Base-by-base conservation (phyloP, 345 rosid species). In the Eucalyptus pauciflora region DNA sequence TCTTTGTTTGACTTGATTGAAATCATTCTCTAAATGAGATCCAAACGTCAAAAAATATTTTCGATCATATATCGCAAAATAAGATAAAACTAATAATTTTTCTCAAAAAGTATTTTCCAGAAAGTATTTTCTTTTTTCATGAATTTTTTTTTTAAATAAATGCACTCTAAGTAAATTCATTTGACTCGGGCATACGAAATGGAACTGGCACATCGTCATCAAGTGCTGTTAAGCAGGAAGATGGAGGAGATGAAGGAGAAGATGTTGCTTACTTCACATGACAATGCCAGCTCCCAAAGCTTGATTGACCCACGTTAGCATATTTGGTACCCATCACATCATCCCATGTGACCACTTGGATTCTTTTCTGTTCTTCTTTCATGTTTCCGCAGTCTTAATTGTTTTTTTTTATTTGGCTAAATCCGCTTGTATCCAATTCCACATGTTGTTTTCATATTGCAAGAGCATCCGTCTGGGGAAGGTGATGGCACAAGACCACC, bases 31-130 rank as follows among this genome's bases (percentile, higher is more conserved):
- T 10, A 56, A 56, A 56, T 56, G 6, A 56, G 6, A 56, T 56
- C 10, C 29, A 24, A 22, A 24, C 0, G 0, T 3, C 1, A 56
- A 22, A 24, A 22, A 56, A 56, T 10, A 24, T 56, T 4, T 56
- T 24, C 0, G 6, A 13, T 56, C 29, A 4, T 6, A 24, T 22
- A 24, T 56, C 0, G 3, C 6, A 24, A 24, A 56, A 56, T 24
- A 24, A 56, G 6, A 24, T 0, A 56, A 56, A 10, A 56, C 0
- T 22, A 10, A 56, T 24, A 13, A 56, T 56, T 56, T 56, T 56
- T 24, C 3, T 56, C 3, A 56, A 56, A 56, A 56, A 56, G 9
- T 4, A 56, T 24, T 56, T 56, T 24, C 0, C 27, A 24, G 10
- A 56, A 56, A 22, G 29, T 1, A 56, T 22, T 10, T 56, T 56